Evolutionary conservation across 108 stramenopile species (phyloP), one percentile per base, ranked within the genome.

Genomic region (Skeletonema potamos): DNA sequence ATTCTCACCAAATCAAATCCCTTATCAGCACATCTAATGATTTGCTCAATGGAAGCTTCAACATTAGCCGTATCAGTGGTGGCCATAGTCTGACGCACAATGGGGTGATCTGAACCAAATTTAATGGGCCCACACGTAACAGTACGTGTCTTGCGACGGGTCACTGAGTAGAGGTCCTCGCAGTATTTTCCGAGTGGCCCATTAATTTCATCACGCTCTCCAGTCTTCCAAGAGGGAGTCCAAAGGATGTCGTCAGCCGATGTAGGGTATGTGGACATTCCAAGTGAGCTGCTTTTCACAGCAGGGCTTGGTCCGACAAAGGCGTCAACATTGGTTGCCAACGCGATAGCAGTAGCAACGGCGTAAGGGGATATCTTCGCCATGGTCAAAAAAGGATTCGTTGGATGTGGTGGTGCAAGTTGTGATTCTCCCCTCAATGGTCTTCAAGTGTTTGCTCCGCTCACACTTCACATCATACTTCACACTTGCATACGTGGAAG

Each of bases 81-180:
- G 9, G 94, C 96, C 97, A 98, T 98, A 48, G 97, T 98, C 85
- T 98, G 97, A 60, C 90, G 80, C 3, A 97, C 97, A 76, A 98
- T 97, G 64, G 90, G 94, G 68, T 98, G 97, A 58, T 96, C 96
- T 22, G 93, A 94, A 24, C 97, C 97, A 77, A 98, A 96, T 56
- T 91, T 91, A 83, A 96, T 84, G 44, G 95, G 95, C 26, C 95
- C 95, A 62, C 91, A 93, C 10, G 59, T 77, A 12, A 96, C 95
- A 17, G 92, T 93, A 9, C 92, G 85, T 27, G 92, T 93, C 80
- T 86, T 86, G 27, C 95, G 91, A 5, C 95, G 84, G 9, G 81
- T 64, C 1, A 91, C 91, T 11, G 41, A 39, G 61, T 89, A 74
- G 30, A 96, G 77, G 56, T 92, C 87, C 54, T 88, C 94, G 72